A percentile compares a stretch with the other conserved stretches of the same genome.
Evolutionary conservation across 139 green algal species (phyloP).

Genomic region (Coelastrella sp.): DNA sequence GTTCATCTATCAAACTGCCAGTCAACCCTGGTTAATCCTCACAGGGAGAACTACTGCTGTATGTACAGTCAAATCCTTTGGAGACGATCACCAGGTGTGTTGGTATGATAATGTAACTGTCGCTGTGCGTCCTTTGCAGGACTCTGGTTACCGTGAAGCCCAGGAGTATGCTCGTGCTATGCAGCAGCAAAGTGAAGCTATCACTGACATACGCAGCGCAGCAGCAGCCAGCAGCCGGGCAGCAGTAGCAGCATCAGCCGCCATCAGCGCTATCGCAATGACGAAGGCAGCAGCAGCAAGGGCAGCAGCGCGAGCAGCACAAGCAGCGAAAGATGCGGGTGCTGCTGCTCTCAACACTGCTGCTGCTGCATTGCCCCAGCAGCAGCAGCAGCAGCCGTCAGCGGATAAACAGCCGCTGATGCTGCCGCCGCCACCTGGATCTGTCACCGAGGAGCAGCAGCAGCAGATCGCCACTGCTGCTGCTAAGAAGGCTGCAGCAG

Average conservation of each 20-base stretch:
- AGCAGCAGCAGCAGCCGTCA: conserved; percentile 39
- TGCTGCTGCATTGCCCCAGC: not conserved
- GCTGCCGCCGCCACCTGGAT: conserved; percentile 1
- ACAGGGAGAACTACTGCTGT: conserved; percentile 21
- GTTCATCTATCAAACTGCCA: no score
- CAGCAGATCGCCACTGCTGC: not conserved
- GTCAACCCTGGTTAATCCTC: conserved; percentile 72
- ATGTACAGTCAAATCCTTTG: no score
- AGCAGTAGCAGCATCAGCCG: conserved; percentile 87
- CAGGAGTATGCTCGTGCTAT: conserved; percentile 61
- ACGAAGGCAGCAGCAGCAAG: conserved; percentile 89
- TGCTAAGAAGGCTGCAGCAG: not conserved
- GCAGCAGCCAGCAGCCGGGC: conserved; percentile 89
- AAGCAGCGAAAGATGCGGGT: conserved; percentile 51
- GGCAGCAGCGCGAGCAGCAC: conserved; percentile 74
- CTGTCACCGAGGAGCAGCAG: not conserved
- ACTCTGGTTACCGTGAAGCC: conserved; percentile 74
- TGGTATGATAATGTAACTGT: not conserved
- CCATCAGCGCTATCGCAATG: conserved; percentile 87
- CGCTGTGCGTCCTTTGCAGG: conserved; percentile 1
- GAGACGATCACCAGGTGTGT: not conserved
- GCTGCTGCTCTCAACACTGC: conserved; percentile 31
- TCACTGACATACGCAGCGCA: conserved; percentile 88
- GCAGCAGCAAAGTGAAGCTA: conserved; percentile 55
- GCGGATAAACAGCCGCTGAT: conserved; percentile 21